Percentiles rank a stretch among this genome's conserved stretches.
Conservation (phyloP, 148 eudicot genomes). For the Tetragonia tetragonoides region DNA sequence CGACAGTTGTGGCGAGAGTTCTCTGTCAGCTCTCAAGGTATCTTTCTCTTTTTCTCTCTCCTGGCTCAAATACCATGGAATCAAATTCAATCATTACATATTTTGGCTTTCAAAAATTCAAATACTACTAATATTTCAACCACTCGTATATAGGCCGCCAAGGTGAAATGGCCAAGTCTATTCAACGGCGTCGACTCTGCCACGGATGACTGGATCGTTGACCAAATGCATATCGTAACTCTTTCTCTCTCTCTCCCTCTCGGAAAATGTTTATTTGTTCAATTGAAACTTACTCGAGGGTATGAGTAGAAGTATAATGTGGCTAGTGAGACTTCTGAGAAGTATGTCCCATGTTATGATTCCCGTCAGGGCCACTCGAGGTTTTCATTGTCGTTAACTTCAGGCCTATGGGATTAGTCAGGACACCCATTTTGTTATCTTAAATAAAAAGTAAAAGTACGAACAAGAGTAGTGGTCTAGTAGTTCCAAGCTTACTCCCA, state of each 20-base stretch:
- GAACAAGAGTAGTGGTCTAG: no score
- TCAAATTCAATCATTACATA: neutral
- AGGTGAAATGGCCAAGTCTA: slow-evolving; percentile 79
- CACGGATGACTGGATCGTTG: slow-evolving; percentile 74
- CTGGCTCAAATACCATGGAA: neutral
- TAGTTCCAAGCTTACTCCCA: no score
- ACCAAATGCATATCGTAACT: slow-evolving; percentile 77
- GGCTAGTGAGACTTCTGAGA: no score
- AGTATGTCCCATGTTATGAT: no score
- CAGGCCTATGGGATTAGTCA: no score
- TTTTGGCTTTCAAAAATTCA: neutral
- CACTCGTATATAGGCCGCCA: slow-evolving; percentile 57
- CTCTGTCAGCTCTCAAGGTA: slow-evolving; percentile 84
- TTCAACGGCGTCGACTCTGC: slow-evolving; percentile 57
- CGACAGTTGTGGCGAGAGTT: slow-evolving; percentile 97
- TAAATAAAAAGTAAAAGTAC: no score
- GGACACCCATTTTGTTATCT: no score
- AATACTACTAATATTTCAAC: neutral
- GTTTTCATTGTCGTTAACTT: no score
- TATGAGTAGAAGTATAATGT: no score
- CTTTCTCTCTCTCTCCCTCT: neutral
- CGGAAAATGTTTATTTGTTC: no score
- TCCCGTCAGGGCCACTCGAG: no score
- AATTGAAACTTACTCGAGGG: no score
- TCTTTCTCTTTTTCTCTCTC: slow-evolving; percentile 7